Evolutionary conservation across 768 basidiomycete species (phyloP).

Genomic region (Psilocybe cubensis): DNA sequence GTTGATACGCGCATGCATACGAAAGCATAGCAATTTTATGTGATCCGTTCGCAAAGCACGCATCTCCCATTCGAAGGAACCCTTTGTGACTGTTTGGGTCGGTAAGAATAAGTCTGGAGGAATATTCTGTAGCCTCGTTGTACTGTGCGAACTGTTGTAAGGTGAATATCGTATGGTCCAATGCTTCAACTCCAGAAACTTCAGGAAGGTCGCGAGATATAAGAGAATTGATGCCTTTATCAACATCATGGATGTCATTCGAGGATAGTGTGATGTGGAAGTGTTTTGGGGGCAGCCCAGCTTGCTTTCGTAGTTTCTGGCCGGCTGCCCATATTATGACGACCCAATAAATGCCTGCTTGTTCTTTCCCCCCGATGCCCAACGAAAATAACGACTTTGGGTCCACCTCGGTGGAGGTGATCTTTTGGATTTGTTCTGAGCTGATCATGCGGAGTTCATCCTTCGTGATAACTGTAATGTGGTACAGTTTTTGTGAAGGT

Average conservation of each 20-base stretch:
- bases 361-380: slow-evolving; percentile 43
- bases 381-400: slow-evolving; percentile 34
- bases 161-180: slow-evolving; percentile 35
- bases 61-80: slow-evolving; percentile 54
- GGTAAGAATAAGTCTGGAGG: slow-evolving; percentile 31
- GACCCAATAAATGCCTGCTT: slow-evolving; percentile 43
- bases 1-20: slow-evolving; percentile 50
- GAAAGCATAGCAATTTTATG: slow-evolving; percentile 60
- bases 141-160: slow-evolving; percentile 41
- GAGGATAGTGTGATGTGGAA: slow-evolving; percentile 57
- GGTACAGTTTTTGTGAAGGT: slow-evolving; percentile 26
- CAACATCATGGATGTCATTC: slow-evolving; percentile 43
- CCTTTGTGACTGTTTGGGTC: slow-evolving; percentile 44
- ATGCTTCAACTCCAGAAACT: not conserved
- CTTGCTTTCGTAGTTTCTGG: slow-evolving; percentile 49
- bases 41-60: slow-evolving; percentile 33
- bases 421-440: slow-evolving; percentile 22
- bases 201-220: slow-evolving; percentile 20
- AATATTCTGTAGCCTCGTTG: slow-evolving; percentile 34
- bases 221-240: slow-evolving; percentile 52
- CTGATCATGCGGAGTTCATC: slow-evolving; percentile 36
- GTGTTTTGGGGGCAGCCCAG: slow-evolving; percentile 53
- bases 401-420: slow-evolving; percentile 27
- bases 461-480: slow-evolving; percentile 45
- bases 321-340: slow-evolving; percentile 61